Percentiles rank a stretch among this genome's conserved stretches.
These are phyloP conservation scores for Eustoma russellianum DNA, from an alignment of 257 asterid species.

Conservation along the genomic window DNA sequence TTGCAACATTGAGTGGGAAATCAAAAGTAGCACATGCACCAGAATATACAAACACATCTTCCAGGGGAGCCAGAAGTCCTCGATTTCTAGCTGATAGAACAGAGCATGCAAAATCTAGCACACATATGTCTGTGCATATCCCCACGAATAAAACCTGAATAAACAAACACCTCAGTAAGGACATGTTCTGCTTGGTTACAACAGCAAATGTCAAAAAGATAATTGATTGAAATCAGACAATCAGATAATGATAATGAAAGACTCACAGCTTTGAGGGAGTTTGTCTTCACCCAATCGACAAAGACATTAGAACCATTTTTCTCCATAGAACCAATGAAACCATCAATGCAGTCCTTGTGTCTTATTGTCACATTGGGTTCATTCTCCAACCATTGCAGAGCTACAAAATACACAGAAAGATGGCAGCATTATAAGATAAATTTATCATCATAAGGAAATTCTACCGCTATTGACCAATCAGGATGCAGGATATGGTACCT, in stretches of 20 bases:
- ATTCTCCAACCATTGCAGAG: conserved; percentile 71
- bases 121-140: conserved; percentile 87
- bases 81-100: conserved; percentile 71
- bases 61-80: conserved; percentile 47
- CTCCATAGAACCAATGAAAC: conserved; percentile 72
- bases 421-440: conserved; percentile 6
- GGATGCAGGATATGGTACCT: conserved; percentile 22
- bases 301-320: conserved; percentile 82
- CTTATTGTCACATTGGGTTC: conserved; percentile 71
- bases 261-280: conserved; percentile 60
- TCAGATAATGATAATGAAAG: background rate
- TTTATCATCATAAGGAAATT: background rate
- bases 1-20: conserved; percentile 54
- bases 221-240: background rate
- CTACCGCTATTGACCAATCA: background rate
- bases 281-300: conserved; percentile 78
- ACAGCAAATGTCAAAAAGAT: background rate
- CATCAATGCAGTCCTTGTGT: conserved; percentile 78
- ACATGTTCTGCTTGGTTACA: background rate
- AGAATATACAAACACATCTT: conserved; percentile 76
- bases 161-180: conserved; percentile 10
- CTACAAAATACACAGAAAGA: conserved; percentile 31
- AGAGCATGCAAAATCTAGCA: conserved; percentile 80
- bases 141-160: conserved; percentile 69
- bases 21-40: conserved; percentile 82